phyloP scores from a whole-genome alignment of 108 stramenopile genomes.

The Cyclotella choctawhatcheeana region DNA sequence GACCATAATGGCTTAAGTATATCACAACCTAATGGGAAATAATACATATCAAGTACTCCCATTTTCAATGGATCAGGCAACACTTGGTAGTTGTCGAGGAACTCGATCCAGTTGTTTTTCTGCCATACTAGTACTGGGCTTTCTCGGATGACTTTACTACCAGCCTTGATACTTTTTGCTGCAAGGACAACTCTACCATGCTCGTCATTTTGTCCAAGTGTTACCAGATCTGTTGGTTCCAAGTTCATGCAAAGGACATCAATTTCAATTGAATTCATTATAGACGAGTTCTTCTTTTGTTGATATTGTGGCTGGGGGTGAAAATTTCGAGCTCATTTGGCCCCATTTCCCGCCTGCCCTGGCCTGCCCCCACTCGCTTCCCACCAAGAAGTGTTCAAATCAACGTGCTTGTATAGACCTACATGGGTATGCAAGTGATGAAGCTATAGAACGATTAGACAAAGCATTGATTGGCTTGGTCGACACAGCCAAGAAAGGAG shows the following conservation, averaged over 20 bases:
- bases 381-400: too few species aligned
- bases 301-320: too few species aligned
- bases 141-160: constrained; percentile 24
- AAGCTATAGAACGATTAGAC: constrained; percentile 13
- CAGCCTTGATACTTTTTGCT: constrained; percentile 14
- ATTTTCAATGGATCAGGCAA: not conserved
- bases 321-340: too few species aligned
- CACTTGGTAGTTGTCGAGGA: constrained; percentile 4
- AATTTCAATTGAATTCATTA: not conserved
- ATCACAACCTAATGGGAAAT: constrained; percentile 4
- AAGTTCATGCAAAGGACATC: constrained; percentile 1
- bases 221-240: constrained; percentile 11
- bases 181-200: constrained; percentile 30
- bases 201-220: constrained; percentile 5
- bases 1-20: not conserved
- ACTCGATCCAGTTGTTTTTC: not conserved
- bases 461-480: constrained; percentile 1
- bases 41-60: constrained; percentile 32
- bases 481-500: constrained; percentile 21
- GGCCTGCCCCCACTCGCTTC: too few species aligned
- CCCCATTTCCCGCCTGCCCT: too few species aligned
- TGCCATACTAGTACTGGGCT: constrained; percentile 29
- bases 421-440: constrained; percentile 16
- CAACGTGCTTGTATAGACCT: too few species aligned
- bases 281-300: too few species aligned